Evolutionary conservation across 2,329 filamentous ascomycete species (phyloP).

Genomic region (Aureobasidium subglaciale): DNA sequence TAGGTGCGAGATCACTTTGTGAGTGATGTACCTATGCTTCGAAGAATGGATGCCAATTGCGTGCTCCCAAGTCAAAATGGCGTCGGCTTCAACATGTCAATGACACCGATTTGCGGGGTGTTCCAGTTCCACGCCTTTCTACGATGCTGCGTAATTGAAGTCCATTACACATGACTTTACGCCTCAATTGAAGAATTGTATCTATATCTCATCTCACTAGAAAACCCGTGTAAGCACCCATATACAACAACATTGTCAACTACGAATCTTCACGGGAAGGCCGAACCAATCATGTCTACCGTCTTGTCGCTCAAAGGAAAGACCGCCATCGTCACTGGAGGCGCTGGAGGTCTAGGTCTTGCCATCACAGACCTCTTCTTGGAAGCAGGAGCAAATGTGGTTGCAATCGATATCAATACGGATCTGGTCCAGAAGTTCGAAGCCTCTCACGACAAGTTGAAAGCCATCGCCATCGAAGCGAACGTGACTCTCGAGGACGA

Average conservation of each 20-base stretch:
- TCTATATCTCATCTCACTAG: neutral
- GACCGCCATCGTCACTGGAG: conserved; percentile 29
- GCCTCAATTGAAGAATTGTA: neutral
- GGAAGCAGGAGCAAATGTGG: conserved; percentile 28
- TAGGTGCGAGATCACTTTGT: too few species aligned
- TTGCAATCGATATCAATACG: conserved; percentile 31
- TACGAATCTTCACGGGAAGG: neutral
- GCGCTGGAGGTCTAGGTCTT: conserved; percentile 28
- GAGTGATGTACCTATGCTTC: too few species aligned
- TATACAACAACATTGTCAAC: too few species aligned
- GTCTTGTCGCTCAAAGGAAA: conserved; percentile 18
- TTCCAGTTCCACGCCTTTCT: neutral
- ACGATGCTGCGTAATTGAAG: neutral
- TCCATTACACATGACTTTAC: neutral
- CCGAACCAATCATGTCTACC: neutral
- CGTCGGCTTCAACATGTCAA: neutral
- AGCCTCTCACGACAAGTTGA: conserved; percentile 19
- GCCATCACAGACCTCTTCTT: conserved; percentile 29
- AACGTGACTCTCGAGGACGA: conserved; percentile 33
- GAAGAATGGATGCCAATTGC: neutral
- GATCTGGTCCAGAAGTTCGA: conserved; percentile 25
- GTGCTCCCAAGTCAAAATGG: neutral
- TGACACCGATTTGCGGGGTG: neutral
- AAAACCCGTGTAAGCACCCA: neutral
- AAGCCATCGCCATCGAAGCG: conserved; percentile 27